Base-by-base conservation (phyloP, 2,329 filamentous ascomycete species). In the Penicillium sp. region DNA sequence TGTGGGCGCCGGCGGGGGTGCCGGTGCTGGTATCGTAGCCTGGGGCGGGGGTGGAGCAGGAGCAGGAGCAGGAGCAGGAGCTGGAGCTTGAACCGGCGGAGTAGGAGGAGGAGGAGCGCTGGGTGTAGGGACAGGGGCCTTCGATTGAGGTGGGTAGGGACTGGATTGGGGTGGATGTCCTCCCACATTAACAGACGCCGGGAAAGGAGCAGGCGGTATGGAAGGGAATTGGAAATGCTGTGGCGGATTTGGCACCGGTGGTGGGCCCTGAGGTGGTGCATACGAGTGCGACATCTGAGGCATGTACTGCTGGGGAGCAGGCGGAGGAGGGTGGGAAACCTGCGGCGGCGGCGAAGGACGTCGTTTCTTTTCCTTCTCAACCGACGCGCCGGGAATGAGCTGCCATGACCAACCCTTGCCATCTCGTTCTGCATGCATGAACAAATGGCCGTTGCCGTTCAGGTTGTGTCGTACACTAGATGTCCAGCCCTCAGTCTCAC, bases 401-500 rank as follows among this genome's bases (percentile, higher is more conserved):
- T 82, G 80, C 85, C 85, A 88, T 51, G 84, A 81, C 76, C 82
- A 86, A 47, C 85, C 85, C 71, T 87, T 87, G 53, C 85, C 85
- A 68, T 81, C 79, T 68, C 78, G 82, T 62, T 86, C 83, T 17
- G 82, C 83, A 64, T 86, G 85, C 68, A 82, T 80, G 66, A 87
- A 87, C 48, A 73, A 79, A 76, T 73, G 83, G 68, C 72, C 83
- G 76, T 76, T 86, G 75, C 67, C 83, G 75, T 71, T 80, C 45
- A 88, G 75, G 58, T 88, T 88, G 69, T 88, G 86, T 35, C 86
- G 81, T 38, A 88, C 85, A 75, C 84, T 87, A 35, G 84, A 87
- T 59, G 87, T 85, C 86, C 86, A 88, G 15, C 86, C 86, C 62
- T 82, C 81, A 1, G 85, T 86, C 53, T 81, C 83, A 68, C 86